Percentiles rank a stretch among this genome's conserved stretches.
phyloP scores from a whole-genome alignment of 768 basidiomycete genomes.

The Tulasnella sp. region DNA sequence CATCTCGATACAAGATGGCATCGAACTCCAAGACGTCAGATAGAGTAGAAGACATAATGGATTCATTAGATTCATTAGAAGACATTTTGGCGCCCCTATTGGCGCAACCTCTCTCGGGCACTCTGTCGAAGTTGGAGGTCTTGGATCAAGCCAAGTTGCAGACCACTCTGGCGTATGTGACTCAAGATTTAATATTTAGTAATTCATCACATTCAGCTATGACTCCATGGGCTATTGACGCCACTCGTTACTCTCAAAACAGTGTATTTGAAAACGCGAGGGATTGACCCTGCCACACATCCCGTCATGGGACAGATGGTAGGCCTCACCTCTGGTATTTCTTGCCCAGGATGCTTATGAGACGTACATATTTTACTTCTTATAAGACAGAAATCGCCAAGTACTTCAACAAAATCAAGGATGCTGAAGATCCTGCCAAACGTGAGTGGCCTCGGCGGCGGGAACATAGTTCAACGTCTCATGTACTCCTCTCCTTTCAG shows the following conservation, averaged over 20 bases:
- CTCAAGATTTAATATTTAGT: constrained; percentile 86
- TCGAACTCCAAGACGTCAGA: constrained; percentile 9
- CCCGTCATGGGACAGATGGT: constrained; percentile 71
- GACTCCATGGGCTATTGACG: neutral
- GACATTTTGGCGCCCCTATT: constrained; percentile 61
- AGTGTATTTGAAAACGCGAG: constrained; percentile 80
- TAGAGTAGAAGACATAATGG: constrained; percentile 25
- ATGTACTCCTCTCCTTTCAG: constrained; percentile 33
- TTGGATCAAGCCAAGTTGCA: constrained; percentile 81
- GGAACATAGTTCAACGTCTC: neutral
- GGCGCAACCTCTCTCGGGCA: constrained; percentile 62
- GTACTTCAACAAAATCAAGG: constrained; percentile 79
- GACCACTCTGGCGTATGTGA: constrained; percentile 70
- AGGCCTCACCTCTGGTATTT: constrained; percentile 28
- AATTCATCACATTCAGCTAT: constrained; percentile 17
- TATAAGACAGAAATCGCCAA: constrained; percentile 62
- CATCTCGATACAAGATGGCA: neutral
- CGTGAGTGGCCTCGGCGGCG: constrained; percentile 40
- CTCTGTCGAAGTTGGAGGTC: constrained; percentile 57
- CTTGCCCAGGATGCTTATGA: neutral
- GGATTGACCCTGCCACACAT: constrained; percentile 75
- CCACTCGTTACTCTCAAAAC: neutral
- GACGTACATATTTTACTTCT: constrained; percentile 32
- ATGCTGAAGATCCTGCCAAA: constrained; percentile 62
- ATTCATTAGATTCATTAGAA: constrained; percentile 62